Evolutionary conservation across 1,284 basidiomycete genomes (phyloP).

Genomic region (Dichomitus squalens): DNA sequence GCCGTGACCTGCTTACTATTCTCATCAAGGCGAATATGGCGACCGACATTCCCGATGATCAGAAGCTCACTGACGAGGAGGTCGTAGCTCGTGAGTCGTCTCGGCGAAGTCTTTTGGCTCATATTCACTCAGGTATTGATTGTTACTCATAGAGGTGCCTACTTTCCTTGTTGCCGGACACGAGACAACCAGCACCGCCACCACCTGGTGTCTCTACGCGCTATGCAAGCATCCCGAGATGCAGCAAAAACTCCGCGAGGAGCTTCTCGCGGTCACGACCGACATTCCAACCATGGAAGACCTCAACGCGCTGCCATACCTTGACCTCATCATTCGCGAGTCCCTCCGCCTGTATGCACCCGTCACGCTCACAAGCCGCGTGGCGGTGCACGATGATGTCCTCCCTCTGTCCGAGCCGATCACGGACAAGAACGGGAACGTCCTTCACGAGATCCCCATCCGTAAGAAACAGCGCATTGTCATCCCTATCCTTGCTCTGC

Average conservation of each 20-base stretch:
- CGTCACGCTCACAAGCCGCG: slow-evolving; percentile 55
- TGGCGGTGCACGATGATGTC: slow-evolving; percentile 51
- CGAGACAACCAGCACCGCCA: slow-evolving; percentile 57
- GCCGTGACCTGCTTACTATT: slow-evolving; percentile 36
- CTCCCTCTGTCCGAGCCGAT: slow-evolving; percentile 37
- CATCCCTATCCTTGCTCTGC: slow-evolving; percentile 51
- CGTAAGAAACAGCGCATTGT: slow-evolving; percentile 47
- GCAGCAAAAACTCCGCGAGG: slow-evolving; percentile 71
- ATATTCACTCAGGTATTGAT: slow-evolving; percentile 15
- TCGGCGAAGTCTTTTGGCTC: not conserved
- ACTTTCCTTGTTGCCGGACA: slow-evolving; percentile 69
- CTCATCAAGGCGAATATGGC: slow-evolving; percentile 54
- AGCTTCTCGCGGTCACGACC: slow-evolving; percentile 48
- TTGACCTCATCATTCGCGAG: slow-evolving; percentile 72
- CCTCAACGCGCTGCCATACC: slow-evolving; percentile 57
- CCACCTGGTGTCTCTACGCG: slow-evolving; percentile 66
- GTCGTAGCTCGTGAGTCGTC: slow-evolving; percentile 51
- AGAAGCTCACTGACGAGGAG: slow-evolving; percentile 55
- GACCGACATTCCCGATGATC: slow-evolving; percentile 41
- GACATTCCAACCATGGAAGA: slow-evolving; percentile 54
- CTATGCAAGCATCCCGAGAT: slow-evolving; percentile 56
- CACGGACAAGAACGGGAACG: slow-evolving; percentile 32
- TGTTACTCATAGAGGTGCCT: slow-evolving; percentile 9
- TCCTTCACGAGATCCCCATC: slow-evolving; percentile 29
- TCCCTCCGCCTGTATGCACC: slow-evolving; percentile 67